Percentiles rank a stretch among this genome's conserved stretches.
Conservation (phyloP, 192 early-diverging fungal genomes). For the Haplosporangium gracile region DNA sequence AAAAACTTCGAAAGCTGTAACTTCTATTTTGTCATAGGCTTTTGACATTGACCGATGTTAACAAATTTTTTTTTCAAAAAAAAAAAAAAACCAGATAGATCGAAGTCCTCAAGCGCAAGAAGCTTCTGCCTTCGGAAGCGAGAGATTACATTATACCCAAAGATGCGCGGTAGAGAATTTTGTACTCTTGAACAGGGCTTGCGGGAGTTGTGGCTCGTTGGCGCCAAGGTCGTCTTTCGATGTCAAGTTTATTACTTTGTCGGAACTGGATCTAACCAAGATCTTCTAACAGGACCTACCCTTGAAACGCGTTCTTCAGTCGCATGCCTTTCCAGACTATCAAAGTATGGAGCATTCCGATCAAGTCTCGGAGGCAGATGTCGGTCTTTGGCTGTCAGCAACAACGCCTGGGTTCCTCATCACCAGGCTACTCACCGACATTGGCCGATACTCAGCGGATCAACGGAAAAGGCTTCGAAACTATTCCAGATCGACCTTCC, state of each 20-base stretch:
- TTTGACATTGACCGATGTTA: no score
- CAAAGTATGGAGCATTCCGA: not conserved
- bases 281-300: not conserved
- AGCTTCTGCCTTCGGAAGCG: no score
- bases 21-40: no score
- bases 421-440: slow-evolving; percentile 9
- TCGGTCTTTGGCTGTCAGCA: slow-evolving; percentile 7
- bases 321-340: not conserved
- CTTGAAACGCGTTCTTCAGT: not conserved
- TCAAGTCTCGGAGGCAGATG: not conserved
- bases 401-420: not conserved
- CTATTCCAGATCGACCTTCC: not conserved
- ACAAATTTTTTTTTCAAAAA: no score
- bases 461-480: not conserved
- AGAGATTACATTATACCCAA: no score
- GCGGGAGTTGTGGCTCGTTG: not conserved
- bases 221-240: slow-evolving; percentile 2
- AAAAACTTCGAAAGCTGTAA: no score
- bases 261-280: slow-evolving; percentile 8
- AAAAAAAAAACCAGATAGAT: no score
- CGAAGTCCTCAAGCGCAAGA: no score
- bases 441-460: slow-evolving; percentile 2
- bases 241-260: not conserved
- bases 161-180: no score
- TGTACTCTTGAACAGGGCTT: no score